Conservation (phyloP, 78 protist genomes). For the slime mould (Dictyostelium discoideum) region dicty_2.7 NC_007088.5:1645001-1645500, state of each 20-base stretch:
- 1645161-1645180: neutral
- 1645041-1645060: constrained; percentile 97
- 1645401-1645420: neutral
- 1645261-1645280: constrained; percentile 97
- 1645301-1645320: constrained; percentile 97
- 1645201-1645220: no score
- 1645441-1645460: no score
- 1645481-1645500: neutral
- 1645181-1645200: no score
- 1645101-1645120: constrained; percentile 95
- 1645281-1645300: constrained; percentile 88
- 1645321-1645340: constrained; percentile 99
- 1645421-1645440: neutral
- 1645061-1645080: constrained; percentile 95
- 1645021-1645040: constrained; percentile 97
- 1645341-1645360: constrained; percentile 99
- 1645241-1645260: neutral
- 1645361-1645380: constrained; percentile 96
- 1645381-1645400: constrained; percentile 76
- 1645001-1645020: constrained; percentile 95
- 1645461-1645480: no score
- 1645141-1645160: neutral
- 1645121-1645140: constrained; percentile 95
- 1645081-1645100: constrained; percentile 98
- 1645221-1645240: neutral